Conservation (phyloP, 2,329 filamentous ascomycete genomes). For the Cadophora luteo-olivacea region DNA sequence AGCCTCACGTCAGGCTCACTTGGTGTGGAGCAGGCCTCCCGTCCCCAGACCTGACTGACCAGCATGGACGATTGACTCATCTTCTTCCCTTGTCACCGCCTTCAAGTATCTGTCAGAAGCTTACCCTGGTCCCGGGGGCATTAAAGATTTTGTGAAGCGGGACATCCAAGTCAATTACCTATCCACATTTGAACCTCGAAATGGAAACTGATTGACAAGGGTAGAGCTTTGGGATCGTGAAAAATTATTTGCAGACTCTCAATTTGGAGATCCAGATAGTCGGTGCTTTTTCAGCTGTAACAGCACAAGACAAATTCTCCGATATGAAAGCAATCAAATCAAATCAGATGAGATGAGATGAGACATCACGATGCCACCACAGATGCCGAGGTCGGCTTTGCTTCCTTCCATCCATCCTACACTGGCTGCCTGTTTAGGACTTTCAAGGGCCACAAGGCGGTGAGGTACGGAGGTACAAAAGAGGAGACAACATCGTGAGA, state of each 20-base stretch:
- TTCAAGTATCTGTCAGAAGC: not conserved
- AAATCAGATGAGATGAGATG: not conserved
- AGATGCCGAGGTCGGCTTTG: slow-evolving; percentile 1
- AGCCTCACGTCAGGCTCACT: slow-evolving; percentile 12
- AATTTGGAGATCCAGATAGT: not conserved
- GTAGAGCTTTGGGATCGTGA: not conserved
- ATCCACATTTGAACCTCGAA: not conserved
- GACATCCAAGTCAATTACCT: too few species aligned
- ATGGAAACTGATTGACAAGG: too few species aligned
- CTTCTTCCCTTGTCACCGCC: slow-evolving; percentile 17
- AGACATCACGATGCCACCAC: slow-evolving; percentile 1
- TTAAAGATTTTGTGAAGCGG: not conserved
- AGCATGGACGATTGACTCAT: slow-evolving; percentile 12
- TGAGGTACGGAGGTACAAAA: not conserved
- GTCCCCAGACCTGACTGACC: not conserved
- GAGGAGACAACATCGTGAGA: slow-evolving; percentile 1
- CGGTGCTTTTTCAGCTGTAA: slow-evolving; percentile 8
- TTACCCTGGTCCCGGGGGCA: not conserved
- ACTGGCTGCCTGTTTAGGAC: not conserved
- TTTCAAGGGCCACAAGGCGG: not conserved
- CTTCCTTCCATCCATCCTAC: not conserved
- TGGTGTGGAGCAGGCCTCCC: slow-evolving; percentile 4
- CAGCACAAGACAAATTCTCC: slow-evolving; percentile 11
- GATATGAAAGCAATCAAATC: not conserved
- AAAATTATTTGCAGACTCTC: not conserved